Evolutionary conservation across 768 basidiomycete species (phyloP).

Genomic region (Russula griseocarnosa): DNA sequence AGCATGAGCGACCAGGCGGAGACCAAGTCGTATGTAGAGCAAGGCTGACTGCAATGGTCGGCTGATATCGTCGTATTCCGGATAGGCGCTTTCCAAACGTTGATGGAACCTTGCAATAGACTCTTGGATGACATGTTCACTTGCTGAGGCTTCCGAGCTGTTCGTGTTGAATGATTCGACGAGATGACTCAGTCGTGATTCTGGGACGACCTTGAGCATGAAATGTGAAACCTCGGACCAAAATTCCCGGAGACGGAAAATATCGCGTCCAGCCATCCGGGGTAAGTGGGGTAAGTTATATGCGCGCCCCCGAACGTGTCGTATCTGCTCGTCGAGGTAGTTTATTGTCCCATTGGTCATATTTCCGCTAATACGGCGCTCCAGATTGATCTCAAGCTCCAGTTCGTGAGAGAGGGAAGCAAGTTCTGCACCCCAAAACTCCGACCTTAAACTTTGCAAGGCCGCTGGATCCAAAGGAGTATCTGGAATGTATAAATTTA

Average conservation of each 20-base stretch:
- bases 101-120: constrained; percentile 74
- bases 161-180: constrained; percentile 37
- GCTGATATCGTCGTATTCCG: constrained; percentile 67
- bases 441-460: constrained; percentile 45
- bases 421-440: constrained; percentile 45
- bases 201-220: constrained; percentile 50
- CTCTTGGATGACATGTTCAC: constrained; percentile 72
- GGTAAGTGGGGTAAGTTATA: constrained; percentile 34
- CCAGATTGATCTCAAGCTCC: constrained; percentile 51
- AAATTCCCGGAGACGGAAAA: constrained; percentile 54
- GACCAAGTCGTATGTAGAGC: constrained; percentile 63
- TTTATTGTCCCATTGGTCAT: constrained; percentile 44
- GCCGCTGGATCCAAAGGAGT: constrained; percentile 83
- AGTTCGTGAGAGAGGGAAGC: constrained; percentile 46
- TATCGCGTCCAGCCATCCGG: constrained; percentile 36
- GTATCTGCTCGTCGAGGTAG: constrained; percentile 42
- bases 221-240: constrained; percentile 81
- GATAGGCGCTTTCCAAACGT: constrained; percentile 64
- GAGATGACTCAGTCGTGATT: constrained; percentile 50
- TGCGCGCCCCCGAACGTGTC: constrained; percentile 34
- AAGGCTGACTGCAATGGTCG: constrained; percentile 63
- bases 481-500: constrained; percentile 77
- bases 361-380: constrained; percentile 55
- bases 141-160: constrained; percentile 41
- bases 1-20: constrained; percentile 48